A percentile compares a stretch with the other conserved stretches of the same genome.
phyloP scores from a whole-genome alignment of 208 protist species.

The Trypanosoma lewisi region DNA sequence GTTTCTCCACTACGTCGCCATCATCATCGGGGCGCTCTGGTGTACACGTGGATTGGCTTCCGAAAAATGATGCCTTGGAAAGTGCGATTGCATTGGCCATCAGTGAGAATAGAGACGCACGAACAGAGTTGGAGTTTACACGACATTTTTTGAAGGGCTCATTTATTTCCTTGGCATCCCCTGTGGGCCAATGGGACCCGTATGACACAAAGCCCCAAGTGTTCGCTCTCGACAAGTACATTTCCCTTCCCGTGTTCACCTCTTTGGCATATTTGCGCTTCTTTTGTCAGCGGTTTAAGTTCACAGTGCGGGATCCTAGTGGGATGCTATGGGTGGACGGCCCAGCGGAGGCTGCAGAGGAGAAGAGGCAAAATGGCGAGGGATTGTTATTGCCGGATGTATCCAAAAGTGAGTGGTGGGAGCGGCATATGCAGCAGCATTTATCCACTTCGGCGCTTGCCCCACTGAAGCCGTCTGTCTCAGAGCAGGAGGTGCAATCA shows the following conservation, averaged over 20 bases:
- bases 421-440: slow-evolving; percentile 23
- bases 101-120: slow-evolving; percentile 68
- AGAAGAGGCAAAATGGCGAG: neutral
- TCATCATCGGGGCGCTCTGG: neutral
- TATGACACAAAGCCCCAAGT: slow-evolving; percentile 89
- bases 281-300: slow-evolving; percentile 72
- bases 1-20: slow-evolving; percentile 9
- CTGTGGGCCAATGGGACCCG: slow-evolving; percentile 76
- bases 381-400: slow-evolving; percentile 38
- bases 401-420: slow-evolving; percentile 55
- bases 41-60: slow-evolving; percentile 40
- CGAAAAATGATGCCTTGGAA: slow-evolving; percentile 67
- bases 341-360: slow-evolving; percentile 19
- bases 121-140: slow-evolving; percentile 80
- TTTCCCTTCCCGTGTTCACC: slow-evolving; percentile 88
- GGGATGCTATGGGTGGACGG: slow-evolving; percentile 74
- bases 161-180: slow-evolving; percentile 79
- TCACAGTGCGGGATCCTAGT: slow-evolving; percentile 73
- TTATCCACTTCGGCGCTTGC: slow-evolving; percentile 8
- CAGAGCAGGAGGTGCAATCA: slow-evolving; percentile 1
- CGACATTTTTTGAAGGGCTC: slow-evolving; percentile 70
- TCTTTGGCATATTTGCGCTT: slow-evolving; percentile 64
- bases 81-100: slow-evolving; percentile 74
- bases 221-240: slow-evolving; percentile 80
- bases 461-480: neutral